A percentile compares a stretch with the other conserved stretches of the same genome.
Conservation (phyloP, 192 early-diverging fungal species). For the Blastocladiella britannica region DNA sequence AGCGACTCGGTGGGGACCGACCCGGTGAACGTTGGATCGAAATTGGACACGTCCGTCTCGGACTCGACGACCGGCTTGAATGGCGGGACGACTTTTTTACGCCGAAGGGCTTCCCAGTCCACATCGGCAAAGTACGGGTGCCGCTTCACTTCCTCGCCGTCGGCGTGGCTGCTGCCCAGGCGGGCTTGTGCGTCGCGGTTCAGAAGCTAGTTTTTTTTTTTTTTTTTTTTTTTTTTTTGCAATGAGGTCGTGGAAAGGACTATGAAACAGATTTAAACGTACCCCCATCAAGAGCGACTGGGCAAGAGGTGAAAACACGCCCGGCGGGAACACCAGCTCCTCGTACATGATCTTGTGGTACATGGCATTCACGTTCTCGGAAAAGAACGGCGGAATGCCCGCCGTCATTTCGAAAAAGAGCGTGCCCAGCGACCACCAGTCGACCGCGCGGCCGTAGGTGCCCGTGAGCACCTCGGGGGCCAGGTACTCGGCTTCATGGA, state of each 20-base stretch:
- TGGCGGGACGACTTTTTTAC: conserved; percentile 76
- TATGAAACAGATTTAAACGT: conserved; percentile 9
- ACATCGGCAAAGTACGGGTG: conserved; percentile 83
- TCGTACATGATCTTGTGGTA: conserved; percentile 49
- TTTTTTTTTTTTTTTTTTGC: conserved; percentile 2
- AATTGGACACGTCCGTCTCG: conserved; percentile 86
- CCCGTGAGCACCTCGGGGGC: conserved; percentile 73
- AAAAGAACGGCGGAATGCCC: conserved; percentile 49
- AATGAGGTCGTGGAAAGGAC: conserved; percentile 4
- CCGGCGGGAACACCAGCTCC: conserved; percentile 60
- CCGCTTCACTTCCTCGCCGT: conserved; percentile 78
- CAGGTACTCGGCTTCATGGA: conserved; percentile 32
- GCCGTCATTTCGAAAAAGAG: conserved; percentile 38
- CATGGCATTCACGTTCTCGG: conserved; percentile 37
- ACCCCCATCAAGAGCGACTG: conserved; percentile 39
- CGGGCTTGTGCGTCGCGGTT: conserved; percentile 62
- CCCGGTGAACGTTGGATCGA: conserved; percentile 95
- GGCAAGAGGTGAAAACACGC: conserved; percentile 42
- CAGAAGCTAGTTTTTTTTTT: conserved; percentile 23
- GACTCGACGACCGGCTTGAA: conserved; percentile 80
- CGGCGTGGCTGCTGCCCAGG: conserved; percentile 47
- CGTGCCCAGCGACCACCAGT: conserved; percentile 95
- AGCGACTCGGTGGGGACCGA: conserved; percentile 77
- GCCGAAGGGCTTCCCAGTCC: conserved; percentile 71
- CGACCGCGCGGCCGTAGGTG: conserved; percentile 76